Evolutionary conservation across 2,329 filamentous ascomycete species (phyloP), one percentile per base, ranked within the genome.

Genomic region (Chaetomiaceae sp.): DNA sequence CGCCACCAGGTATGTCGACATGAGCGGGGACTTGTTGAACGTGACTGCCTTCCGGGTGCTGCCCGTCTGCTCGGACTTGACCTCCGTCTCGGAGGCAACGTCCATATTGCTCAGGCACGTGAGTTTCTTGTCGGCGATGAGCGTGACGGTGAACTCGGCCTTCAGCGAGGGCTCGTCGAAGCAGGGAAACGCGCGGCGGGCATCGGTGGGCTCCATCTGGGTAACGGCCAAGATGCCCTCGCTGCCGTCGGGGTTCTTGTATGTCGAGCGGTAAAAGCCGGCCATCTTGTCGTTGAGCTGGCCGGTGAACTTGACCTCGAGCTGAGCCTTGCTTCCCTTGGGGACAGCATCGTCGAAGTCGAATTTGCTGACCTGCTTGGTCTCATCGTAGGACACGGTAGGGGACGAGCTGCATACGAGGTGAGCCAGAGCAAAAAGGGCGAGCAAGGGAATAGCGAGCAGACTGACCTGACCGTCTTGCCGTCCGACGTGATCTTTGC

Each of bases 41-140:
- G 85, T 91, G 61, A 96, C 89, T 4, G 87, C 84, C 76, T 95
- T 95, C 74, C 86, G 89, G 70, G 83, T 80, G 58, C 76, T 76
- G 56, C 80, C 79, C 15, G 72, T 81, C 60, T 81, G 75, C 63
- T 79, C 76, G 4, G 86, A 88, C 54, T 82, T 73, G 7, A 94
- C 77, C 53, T 89, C 83, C 37, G 83, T 83, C 75, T 95, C 88
- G 6, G 84, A 85, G 31, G 84, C 87, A 51, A 94, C 89, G 68
- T 96, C 90, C 92, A 97, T 97, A 74, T 97, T 97, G 74, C 91
- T 95, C 67, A 97, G 72, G 67, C 92, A 96, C 12, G 91, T 96
- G 73, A 95, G 74, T 65, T 89, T 78, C 75, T 95, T 89, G 71
- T 96, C 91, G 5, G 92, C 91, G 63, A 97, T 80, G 62, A 97